These are phyloP conservation scores for Urtica urens DNA, from an alignment of 306 rosid species.

Conservation along the genomic window DNA sequence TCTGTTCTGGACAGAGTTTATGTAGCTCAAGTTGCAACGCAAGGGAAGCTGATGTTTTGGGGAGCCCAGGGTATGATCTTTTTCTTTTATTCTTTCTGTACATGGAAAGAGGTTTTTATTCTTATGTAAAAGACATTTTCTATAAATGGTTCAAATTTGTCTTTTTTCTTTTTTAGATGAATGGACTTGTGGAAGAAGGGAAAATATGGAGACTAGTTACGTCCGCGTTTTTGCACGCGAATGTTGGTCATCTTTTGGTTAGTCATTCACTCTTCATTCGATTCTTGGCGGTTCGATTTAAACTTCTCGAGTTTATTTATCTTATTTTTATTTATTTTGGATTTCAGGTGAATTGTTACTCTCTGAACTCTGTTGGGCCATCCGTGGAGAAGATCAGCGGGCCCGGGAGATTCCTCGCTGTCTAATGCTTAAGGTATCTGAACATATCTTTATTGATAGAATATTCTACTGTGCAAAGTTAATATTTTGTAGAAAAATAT, in stretches of 20 bases:
- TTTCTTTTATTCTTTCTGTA: too few relatives aligned
- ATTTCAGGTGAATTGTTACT: constrained; percentile 75
- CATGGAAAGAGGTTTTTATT: too few relatives aligned
- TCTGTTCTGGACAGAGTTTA: constrained; percentile 34
- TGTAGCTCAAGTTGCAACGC: constrained; percentile 56
- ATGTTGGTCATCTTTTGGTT: constrained; percentile 77
- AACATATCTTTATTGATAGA: too few relatives aligned
- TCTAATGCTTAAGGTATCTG: constrained; percentile 23
- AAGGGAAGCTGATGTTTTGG: constrained; percentile 64
- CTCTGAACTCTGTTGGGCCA: constrained; percentile 78
- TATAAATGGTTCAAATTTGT: too few relatives aligned
- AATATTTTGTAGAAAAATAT: too few relatives aligned
- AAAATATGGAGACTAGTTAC: constrained; percentile 82
- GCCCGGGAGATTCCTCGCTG: constrained; percentile 58
- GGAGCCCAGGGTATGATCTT: constrained; percentile 76
- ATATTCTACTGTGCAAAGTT: too few relatives aligned
- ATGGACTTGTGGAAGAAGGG: constrained; percentile 65
- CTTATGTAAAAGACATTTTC: too few relatives aligned
- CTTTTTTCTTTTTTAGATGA: too few relatives aligned
- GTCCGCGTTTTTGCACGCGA: constrained; percentile 80
- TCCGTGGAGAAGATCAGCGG: constrained; percentile 76
- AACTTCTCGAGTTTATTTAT: too few relatives aligned
- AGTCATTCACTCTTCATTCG: constrained; percentile 13
- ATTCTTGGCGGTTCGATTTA: too few relatives aligned
- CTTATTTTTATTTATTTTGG: too few relatives aligned